A percentile compares a stretch with the other conserved stretches of the same genome.
Evolutionary conservation across 306 rosid genomes (phyloP).

Genomic region (Trichosanthes cucumerina): DNA sequence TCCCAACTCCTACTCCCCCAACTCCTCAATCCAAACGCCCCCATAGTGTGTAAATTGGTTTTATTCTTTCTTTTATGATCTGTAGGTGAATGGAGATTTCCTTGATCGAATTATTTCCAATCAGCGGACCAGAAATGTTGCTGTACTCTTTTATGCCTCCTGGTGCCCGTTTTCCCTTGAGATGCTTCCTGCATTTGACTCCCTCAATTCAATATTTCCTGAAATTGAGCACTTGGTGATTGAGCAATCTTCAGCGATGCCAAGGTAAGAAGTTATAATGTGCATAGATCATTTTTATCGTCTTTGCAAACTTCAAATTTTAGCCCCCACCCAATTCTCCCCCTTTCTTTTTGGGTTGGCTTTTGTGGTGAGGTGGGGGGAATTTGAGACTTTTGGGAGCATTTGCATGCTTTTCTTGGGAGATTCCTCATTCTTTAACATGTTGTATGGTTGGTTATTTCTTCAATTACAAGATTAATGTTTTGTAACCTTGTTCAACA

Average conservation of each 20-base stretch:
- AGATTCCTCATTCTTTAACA: not conserved
- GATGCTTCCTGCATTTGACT: conserved; percentile 39
- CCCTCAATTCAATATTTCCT: conserved; percentile 54
- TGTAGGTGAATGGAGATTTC: conserved; percentile 57
- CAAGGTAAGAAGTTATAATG: conserved; percentile 38
- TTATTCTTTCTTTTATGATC: not conserved
- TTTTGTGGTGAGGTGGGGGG: not conserved
- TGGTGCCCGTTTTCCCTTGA: conserved; percentile 56
- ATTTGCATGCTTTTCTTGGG: not conserved
- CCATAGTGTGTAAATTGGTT: not conserved
- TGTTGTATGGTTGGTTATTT: not conserved
- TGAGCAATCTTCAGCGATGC: conserved; percentile 61
- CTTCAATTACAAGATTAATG: not conserved
- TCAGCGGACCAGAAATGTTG: conserved; percentile 25
- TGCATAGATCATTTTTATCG: not conserved
- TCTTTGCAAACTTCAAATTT: not conserved
- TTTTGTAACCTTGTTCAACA: not conserved
- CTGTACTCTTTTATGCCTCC: conserved; percentile 61
- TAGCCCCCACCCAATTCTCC: not conserved
- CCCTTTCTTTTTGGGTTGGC: not conserved
- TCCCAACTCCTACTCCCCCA: too few species aligned
- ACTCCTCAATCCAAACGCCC: too few species aligned
- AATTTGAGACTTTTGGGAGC: not conserved
- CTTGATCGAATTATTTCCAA: conserved; percentile 30
- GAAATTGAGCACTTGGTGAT: conserved; percentile 49